These are phyloP conservation scores for Phytophthora macrochlamydospora DNA, from an alignment of 352 stramenopile species.

Conservation along the genomic window DNA sequence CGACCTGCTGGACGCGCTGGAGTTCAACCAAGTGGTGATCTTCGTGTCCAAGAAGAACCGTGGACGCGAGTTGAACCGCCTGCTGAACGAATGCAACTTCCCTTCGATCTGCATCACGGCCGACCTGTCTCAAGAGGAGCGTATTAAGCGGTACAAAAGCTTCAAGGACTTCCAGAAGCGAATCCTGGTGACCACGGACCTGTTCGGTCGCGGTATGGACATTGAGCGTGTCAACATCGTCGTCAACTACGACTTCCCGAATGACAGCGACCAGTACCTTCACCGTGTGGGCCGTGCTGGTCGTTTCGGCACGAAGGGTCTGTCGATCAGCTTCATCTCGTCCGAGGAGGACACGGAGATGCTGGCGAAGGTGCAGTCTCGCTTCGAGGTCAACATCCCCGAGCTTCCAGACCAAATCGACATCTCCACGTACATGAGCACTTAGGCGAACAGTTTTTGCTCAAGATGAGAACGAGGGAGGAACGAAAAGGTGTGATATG, in stretches of 20 bases:
- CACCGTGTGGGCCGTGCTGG: constrained; percentile 98
- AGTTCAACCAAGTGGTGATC: constrained; percentile 99
- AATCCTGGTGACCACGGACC: constrained; percentile 99
- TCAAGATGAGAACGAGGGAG: constrained; percentile 17
- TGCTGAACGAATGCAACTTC: constrained; percentile 99
- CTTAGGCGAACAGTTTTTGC: constrained; percentile 49
- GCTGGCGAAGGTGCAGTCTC: constrained; percentile 97
- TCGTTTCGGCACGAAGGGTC: constrained; percentile 99
- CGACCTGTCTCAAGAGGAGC: constrained; percentile 97
- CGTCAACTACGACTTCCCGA: constrained; percentile 99
- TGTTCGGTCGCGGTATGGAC: constrained; percentile 99
- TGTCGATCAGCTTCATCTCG: constrained; percentile 99
- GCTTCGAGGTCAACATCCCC: constrained; percentile 99
- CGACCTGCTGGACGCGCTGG: constrained; percentile 98
- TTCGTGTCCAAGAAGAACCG: constrained; percentile 98
- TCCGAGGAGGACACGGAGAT: constrained; percentile 98
- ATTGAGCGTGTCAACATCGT: constrained; percentile 99
- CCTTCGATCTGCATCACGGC: constrained; percentile 99
- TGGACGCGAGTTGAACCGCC: constrained; percentile 96
- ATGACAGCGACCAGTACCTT: constrained; percentile 98
- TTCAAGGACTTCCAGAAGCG: constrained; percentile 99
- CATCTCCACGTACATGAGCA: constrained; percentile 98
- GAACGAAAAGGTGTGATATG: background rate
- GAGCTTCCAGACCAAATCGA: constrained; percentile 99
- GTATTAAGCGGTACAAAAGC: constrained; percentile 98